Evolutionary conservation across 1,284 basidiomycete species (phyloP), one percentile per base, ranked within the genome.

Genomic region (Ceratorhiza oryzae-sativae): DNA sequence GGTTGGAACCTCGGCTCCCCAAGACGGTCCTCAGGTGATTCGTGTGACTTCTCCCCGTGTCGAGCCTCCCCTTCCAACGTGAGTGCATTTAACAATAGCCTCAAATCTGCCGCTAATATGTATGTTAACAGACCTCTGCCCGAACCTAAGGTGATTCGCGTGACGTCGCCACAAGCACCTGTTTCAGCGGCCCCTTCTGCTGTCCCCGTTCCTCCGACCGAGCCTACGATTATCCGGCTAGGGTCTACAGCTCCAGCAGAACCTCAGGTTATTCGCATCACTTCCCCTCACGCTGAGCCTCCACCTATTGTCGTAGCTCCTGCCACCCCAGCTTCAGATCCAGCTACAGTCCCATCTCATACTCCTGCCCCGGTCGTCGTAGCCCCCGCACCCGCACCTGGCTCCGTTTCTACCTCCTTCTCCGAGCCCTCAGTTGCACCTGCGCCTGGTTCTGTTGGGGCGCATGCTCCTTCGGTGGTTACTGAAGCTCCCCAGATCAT

Each of bases 211-310:
- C 39, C 60, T 39, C 23, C 27, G 3, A 51, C 55, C 23, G 71
- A 59, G 6, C 73, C 73, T 20, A 74, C 73, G n/a, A 59, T 71
- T 5, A 60, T 74, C 9, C 58, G 71, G 3, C 27, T 74, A 25
- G 73, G 71, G 39, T 61, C 58, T 23, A 20, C 71, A 0, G 39
- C 65, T 12, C 55, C 65, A 30, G 25, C 34, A 25, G 58, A 59
- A 34, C 59, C 71, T 3, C 67, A 65, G 56, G 53, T 74, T n/a
- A 71, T 73, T 18, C 68, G 73, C 34, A 67, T 74, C 27, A 65
- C 68, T 10, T 71, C 68, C 5, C 34, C 56, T 45, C 55, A n/a
- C 6, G 36, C 51, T 18, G 46, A 58, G 30, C 71, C 61, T 13
- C 59, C 49, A 3, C 63, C 71, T 12, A n/a, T 53, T 27, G 45